These are phyloP conservation scores for Diutina mesorugosa DNA, from an alignment of 1,139 yeast genomes.

Conservation along the genomic window DNA sequence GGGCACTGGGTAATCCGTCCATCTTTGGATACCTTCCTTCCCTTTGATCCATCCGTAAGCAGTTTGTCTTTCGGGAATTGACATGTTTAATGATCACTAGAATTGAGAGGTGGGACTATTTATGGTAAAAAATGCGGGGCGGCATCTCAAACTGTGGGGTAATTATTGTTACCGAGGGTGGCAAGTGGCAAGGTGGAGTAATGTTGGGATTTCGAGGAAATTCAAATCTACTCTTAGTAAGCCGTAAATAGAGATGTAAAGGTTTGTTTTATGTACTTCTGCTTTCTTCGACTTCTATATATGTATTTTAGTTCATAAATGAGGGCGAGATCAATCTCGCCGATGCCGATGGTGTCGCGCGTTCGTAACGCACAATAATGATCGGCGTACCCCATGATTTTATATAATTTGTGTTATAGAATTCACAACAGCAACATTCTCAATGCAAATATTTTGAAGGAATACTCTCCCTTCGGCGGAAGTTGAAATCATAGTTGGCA, in stretches of 20 bases:
- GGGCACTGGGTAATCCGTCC: slow-evolving; percentile 21
- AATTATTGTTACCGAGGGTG: background rate
- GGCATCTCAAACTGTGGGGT: background rate
- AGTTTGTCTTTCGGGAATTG: slow-evolving; percentile 10
- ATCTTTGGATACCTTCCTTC: slow-evolving; percentile 7
- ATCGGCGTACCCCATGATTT: no score
- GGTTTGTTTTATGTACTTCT: no score
- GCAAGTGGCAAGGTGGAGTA: background rate
- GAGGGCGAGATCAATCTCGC: background rate
- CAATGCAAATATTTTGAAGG: background rate
- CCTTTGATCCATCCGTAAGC: slow-evolving; percentile 13
- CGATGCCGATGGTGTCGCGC: background rate
- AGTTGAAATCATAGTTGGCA: background rate
- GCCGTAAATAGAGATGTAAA: no score
- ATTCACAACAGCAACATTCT: background rate
- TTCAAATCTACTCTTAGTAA: no score
- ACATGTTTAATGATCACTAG: background rate
- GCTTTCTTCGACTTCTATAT: no score
- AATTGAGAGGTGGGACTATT: background rate
- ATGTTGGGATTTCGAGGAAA: no score
- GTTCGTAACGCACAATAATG: background rate
- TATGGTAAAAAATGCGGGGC: background rate
- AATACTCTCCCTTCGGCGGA: background rate
- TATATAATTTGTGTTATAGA: no score
- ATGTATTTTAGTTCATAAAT: no score